Percentiles rank a stretch among this genome's conserved stretches.
Evolutionary conservation across 2,329 filamentous ascomycete species (phyloP).

Genomic region (Achaetomium macrosporum): DNA sequence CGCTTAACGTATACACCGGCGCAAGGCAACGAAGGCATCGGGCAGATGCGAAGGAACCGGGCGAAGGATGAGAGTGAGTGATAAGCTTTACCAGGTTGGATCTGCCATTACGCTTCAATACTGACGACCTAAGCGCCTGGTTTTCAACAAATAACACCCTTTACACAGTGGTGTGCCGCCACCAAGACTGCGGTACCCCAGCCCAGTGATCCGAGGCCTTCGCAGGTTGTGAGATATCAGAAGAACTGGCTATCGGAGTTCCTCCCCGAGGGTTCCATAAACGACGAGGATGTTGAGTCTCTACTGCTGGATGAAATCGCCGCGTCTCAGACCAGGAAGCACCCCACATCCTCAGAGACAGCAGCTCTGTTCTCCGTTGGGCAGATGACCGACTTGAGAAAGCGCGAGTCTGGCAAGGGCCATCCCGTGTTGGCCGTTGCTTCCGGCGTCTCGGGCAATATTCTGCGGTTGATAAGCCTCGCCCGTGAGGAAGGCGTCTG

Average conservation of each 20-base stretch:
- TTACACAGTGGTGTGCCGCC: slow-evolving; percentile 26
- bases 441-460: slow-evolving; percentile 52
- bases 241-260: slow-evolving; percentile 45
- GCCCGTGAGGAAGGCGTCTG: slow-evolving; percentile 50
- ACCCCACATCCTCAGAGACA: neutral
- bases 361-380: slow-evolving; percentile 49
- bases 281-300: slow-evolving; percentile 29
- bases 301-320: slow-evolving; percentile 35
- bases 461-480: slow-evolving; percentile 50
- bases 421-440: slow-evolving; percentile 41
- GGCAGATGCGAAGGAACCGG: slow-evolving; percentile 34
- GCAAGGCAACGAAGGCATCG: slow-evolving; percentile 14
- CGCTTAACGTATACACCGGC: slow-evolving; percentile 23
- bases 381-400: slow-evolving; percentile 41
- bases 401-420: slow-evolving; percentile 22
- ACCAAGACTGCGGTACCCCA: slow-evolving; percentile 8
- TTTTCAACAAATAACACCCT: slow-evolving; percentile 27
- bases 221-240: slow-evolving; percentile 32
- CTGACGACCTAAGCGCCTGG: slow-evolving; percentile 21
- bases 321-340: slow-evolving; percentile 16
- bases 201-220: slow-evolving; percentile 4
- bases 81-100: neutral
- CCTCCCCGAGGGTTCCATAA: slow-evolving; percentile 46
- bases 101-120: neutral
- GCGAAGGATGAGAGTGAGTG: slow-evolving; percentile 26